Evolutionary conservation across 75 land plant species (phyloP), one percentile per base, ranked within the genome.

Genomic region (Sequoiadendron giganteum): DNA sequence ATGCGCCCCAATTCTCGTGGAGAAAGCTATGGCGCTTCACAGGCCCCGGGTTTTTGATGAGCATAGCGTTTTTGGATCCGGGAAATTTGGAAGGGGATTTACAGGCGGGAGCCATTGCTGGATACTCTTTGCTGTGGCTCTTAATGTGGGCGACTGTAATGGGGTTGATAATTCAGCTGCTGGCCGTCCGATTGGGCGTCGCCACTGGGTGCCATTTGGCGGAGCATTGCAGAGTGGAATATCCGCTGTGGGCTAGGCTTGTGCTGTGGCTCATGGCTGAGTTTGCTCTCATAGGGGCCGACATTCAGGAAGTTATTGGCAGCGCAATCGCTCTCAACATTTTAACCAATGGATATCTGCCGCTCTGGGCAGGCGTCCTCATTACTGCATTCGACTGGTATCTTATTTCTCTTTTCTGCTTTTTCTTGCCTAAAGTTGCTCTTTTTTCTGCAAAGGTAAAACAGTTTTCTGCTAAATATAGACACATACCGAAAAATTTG

Each of bases 241-340:
- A 97, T 79, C 97, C 98, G 5, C 39, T 28, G 4, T 92, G 95
- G 95, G 93, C 96, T 1, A 87, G 94, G 45, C 39, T 90, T 15
- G 80, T 90, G 73, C 91, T 97, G 28, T 97, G 99, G 99, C 38
- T 95, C 42, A 97, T 97, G 99, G 91, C 99, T 15, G 99, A 97
- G 90, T 18, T 97, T 55, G 99, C 99, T 1, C 92, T 97, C 48
- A 94, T 97, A 52, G 99, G 99, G 5, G 96, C 97, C 0, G 99
- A 97, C 88, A 96, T 97, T n/a, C 99, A 97, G 87, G 98, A 97
- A 91, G 99, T 97, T 45, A 96, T 97, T 87, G 99, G 99, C 73
- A 97, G 98, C 89, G 97, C 99, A 30, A 97, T 97, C 88, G 99
- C 99, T n/a, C 91, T 97, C 13, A 92, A 88, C 91, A 92, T 97